Evolutionary conservation across 768 basidiomycete species (phyloP).

Genomic region (Coprinellus micaceus): DNA sequence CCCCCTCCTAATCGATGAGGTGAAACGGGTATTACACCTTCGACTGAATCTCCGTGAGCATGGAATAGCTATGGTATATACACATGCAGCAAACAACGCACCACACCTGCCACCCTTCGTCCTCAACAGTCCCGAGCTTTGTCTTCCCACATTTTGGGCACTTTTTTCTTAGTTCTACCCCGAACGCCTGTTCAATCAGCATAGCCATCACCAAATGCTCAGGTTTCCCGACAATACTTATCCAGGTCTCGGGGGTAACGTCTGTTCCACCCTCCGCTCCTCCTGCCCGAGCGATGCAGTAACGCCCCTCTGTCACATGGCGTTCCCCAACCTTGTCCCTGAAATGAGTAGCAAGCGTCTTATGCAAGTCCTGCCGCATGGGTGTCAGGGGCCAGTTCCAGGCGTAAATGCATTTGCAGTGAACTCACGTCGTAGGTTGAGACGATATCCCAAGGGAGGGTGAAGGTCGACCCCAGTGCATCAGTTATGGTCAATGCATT

Average conservation of each 20-base stretch:
- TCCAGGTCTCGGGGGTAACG: neutral
- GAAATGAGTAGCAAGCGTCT: neutral
- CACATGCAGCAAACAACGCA: neutral
- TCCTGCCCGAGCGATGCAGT: neutral
- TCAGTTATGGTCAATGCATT: neutral
- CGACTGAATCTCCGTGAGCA: neutral
- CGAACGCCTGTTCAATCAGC: neutral
- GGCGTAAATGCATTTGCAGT: neutral
- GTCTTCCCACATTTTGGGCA: constrained; percentile 1
- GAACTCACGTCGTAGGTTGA: neutral
- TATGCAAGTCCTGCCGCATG: neutral
- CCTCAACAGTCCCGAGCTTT: neutral
- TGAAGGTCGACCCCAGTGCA: neutral
- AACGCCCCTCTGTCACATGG: neutral
- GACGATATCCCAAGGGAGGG: neutral
- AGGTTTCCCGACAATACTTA: neutral
- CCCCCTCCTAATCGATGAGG: too few relatives aligned
- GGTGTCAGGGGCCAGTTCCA: neutral
- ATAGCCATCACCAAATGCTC: neutral
- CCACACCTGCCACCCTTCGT: neutral
- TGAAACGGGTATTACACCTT: neutral
- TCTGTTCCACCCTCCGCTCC: neutral
- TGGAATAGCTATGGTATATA: neutral
- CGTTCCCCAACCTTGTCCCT: neutral
- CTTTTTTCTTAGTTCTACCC: neutral